Conservation (phyloP, 1,284 basidiomycete genomes). For the Malassezia obtusa region DNA sequence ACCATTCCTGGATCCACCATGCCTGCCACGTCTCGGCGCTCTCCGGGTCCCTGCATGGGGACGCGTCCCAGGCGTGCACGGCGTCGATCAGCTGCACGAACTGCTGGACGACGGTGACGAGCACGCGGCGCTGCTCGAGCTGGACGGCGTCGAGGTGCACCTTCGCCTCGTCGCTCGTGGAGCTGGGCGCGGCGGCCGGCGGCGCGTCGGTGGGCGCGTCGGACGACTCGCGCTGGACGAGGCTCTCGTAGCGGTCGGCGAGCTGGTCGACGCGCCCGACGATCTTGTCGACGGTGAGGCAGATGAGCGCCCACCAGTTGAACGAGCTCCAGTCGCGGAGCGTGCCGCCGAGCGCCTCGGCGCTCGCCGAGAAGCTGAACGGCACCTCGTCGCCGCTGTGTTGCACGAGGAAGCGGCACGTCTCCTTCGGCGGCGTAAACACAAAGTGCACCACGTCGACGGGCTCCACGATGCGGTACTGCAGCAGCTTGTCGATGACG, state of each 20-base stretch:
- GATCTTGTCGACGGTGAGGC: conserved; percentile 43
- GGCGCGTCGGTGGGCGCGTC: conserved; percentile 4
- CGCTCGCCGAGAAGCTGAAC: conserved; percentile 12
- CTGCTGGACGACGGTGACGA: conserved; percentile 24
- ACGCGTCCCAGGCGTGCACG: not conserved
- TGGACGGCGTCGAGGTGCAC: conserved; percentile 35
- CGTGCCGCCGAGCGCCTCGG: conserved; percentile 2
- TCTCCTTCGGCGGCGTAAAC: conserved; percentile 53
- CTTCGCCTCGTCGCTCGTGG: conserved; percentile 11
- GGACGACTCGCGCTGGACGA: conserved; percentile 24
- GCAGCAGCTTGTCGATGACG: conserved; percentile 93
- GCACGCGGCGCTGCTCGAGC: conserved; percentile 42
- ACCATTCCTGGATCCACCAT: conserved; percentile 43
- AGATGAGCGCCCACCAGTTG: conserved; percentile 34
- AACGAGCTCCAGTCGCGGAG: conserved; percentile 37
- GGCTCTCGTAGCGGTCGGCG: conserved; percentile 26
- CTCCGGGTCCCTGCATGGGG: conserved; percentile 2
- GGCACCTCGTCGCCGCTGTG: conserved; percentile 14
- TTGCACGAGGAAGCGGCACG: conserved; percentile 6
- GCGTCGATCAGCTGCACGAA: conserved; percentile 20
- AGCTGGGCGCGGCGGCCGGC: not conserved
- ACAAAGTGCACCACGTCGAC: conserved; percentile 80
- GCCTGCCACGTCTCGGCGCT: conserved; percentile 21
- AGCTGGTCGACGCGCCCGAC: conserved; percentile 45
- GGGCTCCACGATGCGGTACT: conserved; percentile 93